Conservation (phyloP, 176 grass and related monocot species). For the Carex cristatella region DNA sequence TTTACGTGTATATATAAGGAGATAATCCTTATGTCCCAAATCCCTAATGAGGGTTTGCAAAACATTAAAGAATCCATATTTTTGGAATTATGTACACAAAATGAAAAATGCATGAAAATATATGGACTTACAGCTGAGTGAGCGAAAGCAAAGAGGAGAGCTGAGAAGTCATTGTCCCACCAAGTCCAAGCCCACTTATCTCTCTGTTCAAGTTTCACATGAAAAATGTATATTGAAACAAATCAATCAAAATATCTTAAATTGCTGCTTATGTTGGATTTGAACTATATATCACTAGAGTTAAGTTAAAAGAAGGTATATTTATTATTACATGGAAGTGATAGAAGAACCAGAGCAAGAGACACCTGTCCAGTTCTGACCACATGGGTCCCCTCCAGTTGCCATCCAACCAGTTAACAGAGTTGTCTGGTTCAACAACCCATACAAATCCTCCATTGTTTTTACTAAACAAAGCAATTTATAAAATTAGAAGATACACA, state of each 20-base stretch:
- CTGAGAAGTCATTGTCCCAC: slow-evolving; percentile 48
- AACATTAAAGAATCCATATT: background rate
- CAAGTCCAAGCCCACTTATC: slow-evolving; percentile 60
- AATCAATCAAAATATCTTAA: background rate
- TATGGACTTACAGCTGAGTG: slow-evolving; percentile 46
- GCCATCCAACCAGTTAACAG: slow-evolving; percentile 18
- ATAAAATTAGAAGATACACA: background rate
- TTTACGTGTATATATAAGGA: background rate
- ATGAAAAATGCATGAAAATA: slow-evolving; percentile 10
- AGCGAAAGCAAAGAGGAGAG: slow-evolving; percentile 58
- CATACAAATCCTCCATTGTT: slow-evolving; percentile 15
- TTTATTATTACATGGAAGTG: slow-evolving; percentile 46
- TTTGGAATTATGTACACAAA: background rate
- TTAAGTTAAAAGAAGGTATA: background rate
- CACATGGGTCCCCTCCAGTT: slow-evolving; percentile 27
- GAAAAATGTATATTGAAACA: background rate
- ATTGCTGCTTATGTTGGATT: background rate
- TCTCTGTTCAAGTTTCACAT: slow-evolving; percentile 45
- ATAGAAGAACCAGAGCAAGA: slow-evolving; percentile 54
- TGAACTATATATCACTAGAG: too few relatives aligned
- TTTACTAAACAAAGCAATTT: background rate
- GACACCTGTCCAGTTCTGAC: slow-evolving; percentile 37
- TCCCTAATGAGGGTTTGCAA: background rate
- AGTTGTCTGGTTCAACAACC: slow-evolving; percentile 5
- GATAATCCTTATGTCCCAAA: background rate